Evolutionary conservation across 179 eudicot genomes (phyloP), one percentile per base, ranked within the genome.

Genomic region (Heliamphora pulchella): DNA sequence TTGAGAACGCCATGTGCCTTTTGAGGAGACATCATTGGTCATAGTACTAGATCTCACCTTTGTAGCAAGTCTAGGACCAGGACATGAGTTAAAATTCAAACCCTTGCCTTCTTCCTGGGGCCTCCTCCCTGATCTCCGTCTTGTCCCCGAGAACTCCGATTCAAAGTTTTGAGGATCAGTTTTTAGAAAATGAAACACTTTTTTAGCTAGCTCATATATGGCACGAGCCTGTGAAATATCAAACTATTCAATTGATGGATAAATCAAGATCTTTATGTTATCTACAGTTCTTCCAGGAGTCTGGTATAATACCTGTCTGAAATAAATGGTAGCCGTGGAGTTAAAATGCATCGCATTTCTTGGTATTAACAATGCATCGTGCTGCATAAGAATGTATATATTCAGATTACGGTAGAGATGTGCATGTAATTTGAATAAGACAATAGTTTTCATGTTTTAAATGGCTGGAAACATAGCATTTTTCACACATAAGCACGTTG

Each of bases 271-370:
- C 39, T 14, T 44, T 4, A 8, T 51, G 54, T 18, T 14, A 51
- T 73, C 39, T 39, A 15, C 11, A 63, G 13, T 20, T 64, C 59
- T 66, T 67, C 22, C 8, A 51, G 18, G 66, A 18, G 31, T 31
- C 17, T 58, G 63, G 22, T 76, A 63, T 71, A 5, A 58, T 76
- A 93, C 97, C 96, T 94, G 98, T 87, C 91, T 92, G 86, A 87
- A 94, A 73, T 87, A 92, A 50, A 88, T 80, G 43, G 94, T 89
- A 15, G 84, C 78, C 9, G 92, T 85, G 59, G 97, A 87, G 81
- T 94, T 94, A 82, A 92, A 94, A 79, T 86, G 87, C 93, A 91
- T 89, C 6, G 97, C 97, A 81, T 94, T 94, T 70, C 73, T 85
- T 77, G 93, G 86, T 83, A 94, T 92, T 80, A 92, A 75, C 79